Evolutionary conservation across 2,329 filamentous ascomycete genomes (phyloP).

Genomic region (Cladophialophora chaetospira): DNA sequence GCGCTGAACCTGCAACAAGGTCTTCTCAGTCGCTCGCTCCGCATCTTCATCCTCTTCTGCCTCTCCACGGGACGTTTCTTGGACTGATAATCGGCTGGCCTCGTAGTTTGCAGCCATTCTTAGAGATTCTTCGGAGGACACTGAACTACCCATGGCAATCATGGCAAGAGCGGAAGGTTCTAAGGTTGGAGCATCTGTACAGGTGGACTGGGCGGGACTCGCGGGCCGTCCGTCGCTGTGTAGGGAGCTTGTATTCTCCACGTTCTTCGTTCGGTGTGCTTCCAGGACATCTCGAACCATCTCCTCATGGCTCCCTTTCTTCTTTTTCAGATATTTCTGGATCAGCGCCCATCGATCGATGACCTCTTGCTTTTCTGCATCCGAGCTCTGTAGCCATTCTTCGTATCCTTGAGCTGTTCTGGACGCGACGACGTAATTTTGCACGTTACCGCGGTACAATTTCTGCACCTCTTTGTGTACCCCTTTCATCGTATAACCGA

Average conservation of each 20-base stretch:
- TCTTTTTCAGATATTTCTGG: conserved; percentile 47
- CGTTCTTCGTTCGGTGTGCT: conserved; percentile 23
- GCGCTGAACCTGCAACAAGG: conserved; percentile 57
- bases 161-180: conserved; percentile 8
- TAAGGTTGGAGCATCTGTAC: conserved; percentile 7
- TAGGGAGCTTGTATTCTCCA: conserved; percentile 23
- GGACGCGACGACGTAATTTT: conserved; percentile 36
- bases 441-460: too few species aligned
- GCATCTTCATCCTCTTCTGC: conserved; percentile 67
- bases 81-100: conserved; percentile 69
- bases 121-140: conserved; percentile 8
- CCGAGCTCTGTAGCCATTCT: conserved; percentile 51
- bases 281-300: conserved; percentile 52
- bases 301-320: conserved; percentile 51
- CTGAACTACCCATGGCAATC: conserved; percentile 1
- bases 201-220: conserved; percentile 14
- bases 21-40: conserved; percentile 72
- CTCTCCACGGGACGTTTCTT: conserved; percentile 69
- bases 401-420: conserved; percentile 37
- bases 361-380: conserved; percentile 65
- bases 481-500: conserved; percentile 39
- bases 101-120: conserved; percentile 62
- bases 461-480: conserved; percentile 37
- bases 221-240: conserved; percentile 25
- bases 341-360: conserved; percentile 64